phyloP scores from a whole-genome alignment of 2,329 filamentous ascomycete genomes.

The Aspergillus sp. region DNA sequence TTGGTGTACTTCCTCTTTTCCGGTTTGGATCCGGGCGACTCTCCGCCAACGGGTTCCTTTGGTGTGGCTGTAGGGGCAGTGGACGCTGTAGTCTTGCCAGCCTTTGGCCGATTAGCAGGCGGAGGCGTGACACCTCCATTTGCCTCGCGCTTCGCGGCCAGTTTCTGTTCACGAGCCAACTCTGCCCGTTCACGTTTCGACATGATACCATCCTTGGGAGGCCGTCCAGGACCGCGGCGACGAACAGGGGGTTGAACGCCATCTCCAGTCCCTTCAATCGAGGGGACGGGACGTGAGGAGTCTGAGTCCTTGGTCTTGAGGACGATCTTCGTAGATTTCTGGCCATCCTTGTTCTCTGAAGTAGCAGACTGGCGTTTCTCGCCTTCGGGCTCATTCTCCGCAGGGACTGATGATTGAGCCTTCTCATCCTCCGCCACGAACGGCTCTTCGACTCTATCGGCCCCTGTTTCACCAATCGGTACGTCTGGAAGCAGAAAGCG shows the following conservation, averaged over 20 bases:
- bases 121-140: slow-evolving; percentile 48
- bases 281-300: slow-evolving; percentile 24
- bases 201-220: slow-evolving; percentile 67
- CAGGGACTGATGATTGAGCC: slow-evolving; percentile 30
- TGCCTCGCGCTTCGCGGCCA: slow-evolving; percentile 48
- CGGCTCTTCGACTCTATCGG: slow-evolving; percentile 46
- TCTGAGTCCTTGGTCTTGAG: slow-evolving; percentile 31
- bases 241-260: slow-evolving; percentile 38
- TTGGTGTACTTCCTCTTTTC: slow-evolving; percentile 52
- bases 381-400: slow-evolving; percentile 42
- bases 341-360: slow-evolving; percentile 26
- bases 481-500: slow-evolving; percentile 56
- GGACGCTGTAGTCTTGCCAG: slow-evolving; percentile 27
- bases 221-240: slow-evolving; percentile 58
- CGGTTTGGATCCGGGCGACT: slow-evolving; percentile 38
- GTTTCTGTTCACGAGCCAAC: slow-evolving; percentile 53
- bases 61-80: slow-evolving; percentile 9
- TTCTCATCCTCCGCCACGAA: slow-evolving; percentile 33
- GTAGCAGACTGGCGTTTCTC: slow-evolving; percentile 26
- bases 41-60: slow-evolving; percentile 34
- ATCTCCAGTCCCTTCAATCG: slow-evolving; percentile 37
- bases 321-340: slow-evolving; percentile 28
- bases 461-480: slow-evolving; percentile 48
- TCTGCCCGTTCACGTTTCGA: slow-evolving; percentile 62
- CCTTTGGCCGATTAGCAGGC: slow-evolving; percentile 27